Base-by-base conservation (phyloP, 768 basidiomycete genomes). In the Phlebiopsis gigantea region DNA sequence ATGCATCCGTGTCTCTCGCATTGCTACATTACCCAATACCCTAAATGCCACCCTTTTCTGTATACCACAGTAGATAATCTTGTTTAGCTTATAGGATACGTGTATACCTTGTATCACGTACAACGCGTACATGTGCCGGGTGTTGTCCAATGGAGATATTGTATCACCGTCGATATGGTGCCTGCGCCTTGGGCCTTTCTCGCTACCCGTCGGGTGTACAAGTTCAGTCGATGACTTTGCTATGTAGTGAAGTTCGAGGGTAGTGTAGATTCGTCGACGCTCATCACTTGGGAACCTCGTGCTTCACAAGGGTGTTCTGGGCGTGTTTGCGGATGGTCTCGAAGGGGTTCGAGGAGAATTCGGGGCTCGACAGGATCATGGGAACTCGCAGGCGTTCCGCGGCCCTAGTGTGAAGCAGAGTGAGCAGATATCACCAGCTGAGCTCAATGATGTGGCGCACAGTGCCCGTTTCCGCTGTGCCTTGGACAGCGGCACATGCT, bases 311-410 rank as follows among this genome's bases (percentile, higher is more conserved):
- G 0, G 90, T 90, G 65, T 92, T 92, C 67, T 85, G 78, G 2
- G 85, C 88, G 67, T 93, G 90, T 4, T 79, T 85, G 5, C 88
- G 84, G 62, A 92, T 88, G 1, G 88, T 85, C 63, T 84, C 74
- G 66, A 92, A 92, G 1, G 90, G 90, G 64, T 85, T 86, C 29
- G 78, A 70, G 9, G 80, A 69, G 65, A 84, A 92, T 39, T 81
- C 78, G 5, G 85, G 76, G 63, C 84, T 85, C 21, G 82, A 75
- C 28, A 87, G 74, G 41, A 92, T 83, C 60, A 85, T 71, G 9
- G 88, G 88, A 57, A 87, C 83, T 57, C 90, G 77, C 25, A 87
- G 72, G 53, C 77, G 80, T 67, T 93, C 90, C 60, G 78, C 60
- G 68, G 85, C 74, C 19, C 90, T 92, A 56, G 21, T 39, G 56